Conservation (phyloP, 768 basidiomycete genomes). For the Kwoniella sp. region DNA sequence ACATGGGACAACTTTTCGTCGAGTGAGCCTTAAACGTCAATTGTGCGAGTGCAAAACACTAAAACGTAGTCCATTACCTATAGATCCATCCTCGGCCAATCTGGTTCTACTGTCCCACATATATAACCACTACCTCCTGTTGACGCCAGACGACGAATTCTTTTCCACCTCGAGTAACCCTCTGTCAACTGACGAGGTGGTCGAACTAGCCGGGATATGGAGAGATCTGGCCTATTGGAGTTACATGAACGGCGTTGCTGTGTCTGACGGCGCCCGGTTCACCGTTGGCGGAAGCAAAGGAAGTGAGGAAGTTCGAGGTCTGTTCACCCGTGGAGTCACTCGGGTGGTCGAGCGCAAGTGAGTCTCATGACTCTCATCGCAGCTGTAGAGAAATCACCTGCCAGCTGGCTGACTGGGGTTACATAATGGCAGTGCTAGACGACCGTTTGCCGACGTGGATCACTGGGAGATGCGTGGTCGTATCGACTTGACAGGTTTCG, state of each 20-base stretch:
- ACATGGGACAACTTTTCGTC: constrained; percentile 24
- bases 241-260: constrained; percentile 61
- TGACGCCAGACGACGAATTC: constrained; percentile 97
- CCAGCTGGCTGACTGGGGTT: background rate
- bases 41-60: too few species aligned
- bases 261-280: background rate
- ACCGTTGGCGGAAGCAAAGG: background rate
- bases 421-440: constrained; percentile 61
- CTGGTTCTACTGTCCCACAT: constrained; percentile 74
- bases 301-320: constrained; percentile 68
- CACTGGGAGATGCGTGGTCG: constrained; percentile 72
- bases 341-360: constrained; percentile 86
- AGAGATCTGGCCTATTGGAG: constrained; percentile 79
- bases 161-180: constrained; percentile 62
- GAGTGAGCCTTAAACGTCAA: constrained; percentile 48
- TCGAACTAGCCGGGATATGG: constrained; percentile 68
- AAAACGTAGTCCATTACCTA: constrained; percentile 3
- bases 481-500: constrained; percentile 65
- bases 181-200: constrained; percentile 73
- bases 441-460: constrained; percentile 72
- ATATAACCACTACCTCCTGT: constrained; percentile 76
- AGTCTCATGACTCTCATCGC: too few species aligned
- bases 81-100: constrained; percentile 38
- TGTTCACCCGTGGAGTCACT: constrained; percentile 70
- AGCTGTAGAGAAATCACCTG: background rate